phyloP scores from a whole-genome alignment of 768 basidiomycete species.

The Xerocomellus intermedius region DNA sequence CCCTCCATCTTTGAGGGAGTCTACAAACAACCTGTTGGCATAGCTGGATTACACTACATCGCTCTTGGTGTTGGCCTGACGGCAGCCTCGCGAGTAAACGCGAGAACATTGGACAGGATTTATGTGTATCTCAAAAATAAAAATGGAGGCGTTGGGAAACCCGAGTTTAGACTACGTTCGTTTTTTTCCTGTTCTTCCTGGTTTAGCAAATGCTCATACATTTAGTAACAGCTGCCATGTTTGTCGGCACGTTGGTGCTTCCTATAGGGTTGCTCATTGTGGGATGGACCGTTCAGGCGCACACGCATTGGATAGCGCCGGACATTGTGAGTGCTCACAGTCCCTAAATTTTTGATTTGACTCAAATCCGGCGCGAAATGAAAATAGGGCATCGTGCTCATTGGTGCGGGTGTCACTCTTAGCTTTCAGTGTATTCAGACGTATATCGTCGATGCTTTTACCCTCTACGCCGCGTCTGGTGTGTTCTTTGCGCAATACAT shows the following conservation, averaged over 20 bases:
- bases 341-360: too few relatives aligned
- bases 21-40: conserved; percentile 56
- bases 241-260: conserved; percentile 55
- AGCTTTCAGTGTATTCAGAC: conserved; percentile 62
- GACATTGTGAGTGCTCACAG: conserved; percentile 50
- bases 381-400: conserved; percentile 51
- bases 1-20: conserved; percentile 53
- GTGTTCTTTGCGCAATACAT: conserved; percentile 8
- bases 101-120: conserved; percentile 52
- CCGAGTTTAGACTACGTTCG: conserved; percentile 53
- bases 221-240: conserved; percentile 47
- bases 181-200: neutral
- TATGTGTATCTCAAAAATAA: conserved; percentile 50
- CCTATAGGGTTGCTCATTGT: conserved; percentile 67
- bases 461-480: conserved; percentile 68
- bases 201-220: neutral
- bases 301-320: conserved; percentile 66
- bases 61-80: conserved; percentile 65
- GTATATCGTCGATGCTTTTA: conserved; percentile 67
- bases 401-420: conserved; percentile 59
- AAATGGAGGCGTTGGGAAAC: conserved; percentile 53
- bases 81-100: conserved; percentile 52
- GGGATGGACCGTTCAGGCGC: conserved; percentile 64
- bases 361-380: neutral
- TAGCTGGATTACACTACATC: conserved; percentile 68